Conservation (phyloP, 768 basidiomycete species). For the Leccinum pellstonianum region DNA sequence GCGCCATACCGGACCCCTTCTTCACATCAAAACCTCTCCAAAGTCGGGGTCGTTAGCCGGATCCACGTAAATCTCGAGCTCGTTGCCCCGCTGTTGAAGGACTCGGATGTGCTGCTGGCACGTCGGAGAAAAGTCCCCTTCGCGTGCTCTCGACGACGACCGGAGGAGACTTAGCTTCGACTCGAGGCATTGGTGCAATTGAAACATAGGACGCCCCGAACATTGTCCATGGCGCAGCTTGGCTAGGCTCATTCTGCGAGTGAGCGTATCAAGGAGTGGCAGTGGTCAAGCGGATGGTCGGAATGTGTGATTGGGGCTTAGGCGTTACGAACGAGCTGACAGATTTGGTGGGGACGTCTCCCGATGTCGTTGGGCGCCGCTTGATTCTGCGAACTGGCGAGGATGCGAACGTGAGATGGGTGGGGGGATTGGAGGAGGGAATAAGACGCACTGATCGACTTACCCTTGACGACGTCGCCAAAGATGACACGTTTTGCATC, state of each 20-base stretch:
- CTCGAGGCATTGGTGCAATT: conserved; percentile 41
- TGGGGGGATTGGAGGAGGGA: too few species aligned
- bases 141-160: conserved; percentile 29
- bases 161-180: conserved; percentile 55
- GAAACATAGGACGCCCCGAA: conserved; percentile 15
- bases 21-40: conserved; percentile 70
- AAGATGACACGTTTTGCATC: too few species aligned
- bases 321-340: conserved; percentile 13
- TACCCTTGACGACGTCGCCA: too few species aligned
- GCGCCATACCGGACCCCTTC: conserved; percentile 62
- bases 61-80: conserved; percentile 73
- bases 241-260: conserved; percentile 29
- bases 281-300: conserved; percentile 68
- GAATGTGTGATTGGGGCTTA: conserved; percentile 36
- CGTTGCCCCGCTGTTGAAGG: conserved; percentile 32
- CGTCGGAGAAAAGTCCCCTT: conserved; percentile 56
- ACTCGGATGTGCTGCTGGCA: conserved; percentile 32
- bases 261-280: conserved; percentile 58
- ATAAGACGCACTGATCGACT: too few species aligned
- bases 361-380: too few species aligned
- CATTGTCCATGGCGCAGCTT: conserved; percentile 21
- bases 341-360: too few species aligned
- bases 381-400: too few species aligned
- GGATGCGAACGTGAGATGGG: too few species aligned
- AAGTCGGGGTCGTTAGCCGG: conserved; percentile 61